Base-by-base conservation (phyloP, 2,329 filamentous ascomycete species). In the Grosmannia clavigera region DNA sequence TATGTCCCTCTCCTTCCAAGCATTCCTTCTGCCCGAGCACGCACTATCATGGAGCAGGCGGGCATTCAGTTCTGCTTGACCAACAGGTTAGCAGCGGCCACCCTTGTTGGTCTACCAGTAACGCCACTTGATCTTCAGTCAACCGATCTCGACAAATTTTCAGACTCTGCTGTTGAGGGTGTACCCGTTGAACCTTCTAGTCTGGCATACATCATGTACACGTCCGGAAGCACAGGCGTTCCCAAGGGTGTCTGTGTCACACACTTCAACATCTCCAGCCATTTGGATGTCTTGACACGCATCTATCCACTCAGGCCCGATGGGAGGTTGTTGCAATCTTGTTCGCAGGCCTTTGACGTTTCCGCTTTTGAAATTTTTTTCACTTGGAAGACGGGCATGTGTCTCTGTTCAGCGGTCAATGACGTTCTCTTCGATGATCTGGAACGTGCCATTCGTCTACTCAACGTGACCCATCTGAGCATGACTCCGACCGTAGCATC, bases 321-420 rank as follows among this genome's bases (percentile, higher is more conserved):
- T 1, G 81, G 84, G 0, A 80, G 84, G n/a, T 75, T 95, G 38
- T 75, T 96, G 0, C 91, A 95, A 70, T 83, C 88, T 2, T 95
- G 88, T 67, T 92, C 89, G 0, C 88, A 91, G 67, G 87, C 86
- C 0, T 95, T 95, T 68, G 89, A 95, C 67, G 85, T 95, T 2
- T 95, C 90, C 0, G 87, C 95, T 0, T 95, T 95, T 68, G 91
- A 95, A 67, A 92, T 95, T 16, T 92, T 95, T 69, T 95, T 90
- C 66, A 78, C 90, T 0, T 95, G 90, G 87, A 81, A 81, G 55
- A 78, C 79, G 40, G 90, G 90, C 4, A 89, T 92, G 76, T 87
- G 86, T 62, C 76, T 96, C 14, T 95, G 88, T 68, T 82, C 87
- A 2, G 86, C 84, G 0, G 81, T 77, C 0, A 91, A 92, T 65